These are phyloP conservation scores for Cladosporium sp. DNA, from an alignment of 2,329 filamentous ascomycete species.

Conservation along the genomic window DNA sequence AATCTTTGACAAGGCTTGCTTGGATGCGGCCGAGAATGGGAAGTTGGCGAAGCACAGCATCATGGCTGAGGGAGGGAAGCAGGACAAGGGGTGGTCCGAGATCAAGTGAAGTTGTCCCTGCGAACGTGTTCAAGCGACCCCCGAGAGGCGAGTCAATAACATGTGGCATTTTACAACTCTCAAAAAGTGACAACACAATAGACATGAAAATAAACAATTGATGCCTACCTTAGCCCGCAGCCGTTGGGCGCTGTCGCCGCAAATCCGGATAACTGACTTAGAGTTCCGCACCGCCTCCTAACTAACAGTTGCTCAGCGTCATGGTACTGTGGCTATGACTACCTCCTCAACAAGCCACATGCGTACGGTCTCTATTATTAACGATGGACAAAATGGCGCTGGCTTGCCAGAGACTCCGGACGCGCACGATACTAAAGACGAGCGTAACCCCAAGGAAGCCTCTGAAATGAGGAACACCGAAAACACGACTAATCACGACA, in stretches of 20 bases:
- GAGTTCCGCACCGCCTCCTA: background rate
- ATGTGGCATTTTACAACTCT: background rate
- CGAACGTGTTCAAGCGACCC: too few relatives aligned
- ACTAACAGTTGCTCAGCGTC: background rate
- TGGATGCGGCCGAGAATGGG: slow-evolving; percentile 13
- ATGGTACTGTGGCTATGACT: background rate
- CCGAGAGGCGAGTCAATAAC: background rate
- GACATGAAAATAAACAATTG: background rate
- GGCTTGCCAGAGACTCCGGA: background rate
- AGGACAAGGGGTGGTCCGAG: slow-evolving; percentile 21
- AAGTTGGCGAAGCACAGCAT: slow-evolving; percentile 7
- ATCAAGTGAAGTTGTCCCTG: slow-evolving; percentile 13
- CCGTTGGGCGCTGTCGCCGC: background rate
- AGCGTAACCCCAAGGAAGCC: background rate
- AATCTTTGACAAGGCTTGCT: slow-evolving; percentile 52
- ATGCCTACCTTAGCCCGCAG: background rate
- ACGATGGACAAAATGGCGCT: background rate
- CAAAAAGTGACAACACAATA: background rate
- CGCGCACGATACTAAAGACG: background rate
- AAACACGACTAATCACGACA: background rate
- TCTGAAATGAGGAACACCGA: background rate
- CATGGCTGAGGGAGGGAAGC: slow-evolving; percentile 10
- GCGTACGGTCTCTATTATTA: background rate
- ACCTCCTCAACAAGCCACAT: background rate
- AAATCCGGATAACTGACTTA: background rate